Evolutionary conservation across 257 asterid species (phyloP), one percentile per base, ranked within the genome.

Genomic region (Lycium barbarum): DNA sequence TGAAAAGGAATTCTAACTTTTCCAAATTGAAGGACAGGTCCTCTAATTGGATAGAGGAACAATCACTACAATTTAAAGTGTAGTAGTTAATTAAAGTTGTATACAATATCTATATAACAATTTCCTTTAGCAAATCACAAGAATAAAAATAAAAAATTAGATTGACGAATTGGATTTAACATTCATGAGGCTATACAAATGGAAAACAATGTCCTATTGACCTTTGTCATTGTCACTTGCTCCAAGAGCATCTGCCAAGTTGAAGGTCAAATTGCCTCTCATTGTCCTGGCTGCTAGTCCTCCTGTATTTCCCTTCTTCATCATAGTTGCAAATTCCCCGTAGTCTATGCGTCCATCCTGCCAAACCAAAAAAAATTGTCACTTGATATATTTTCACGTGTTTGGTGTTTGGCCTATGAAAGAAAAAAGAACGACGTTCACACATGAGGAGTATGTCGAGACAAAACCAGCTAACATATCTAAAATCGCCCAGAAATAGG

Each of bases 291-390:
- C 86, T 7, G 90, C 93, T 38, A 86, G 78, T 49, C 91, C 94
- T 79, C 91, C 94, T 79, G 89, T 88, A 85, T 89, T 91, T 1
- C 98, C 98, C 84, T 93, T 95, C 89, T 96, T 93, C 99, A 96
- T 96, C 99, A 96, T 96, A n/a, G 99, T 92, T 6, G 98, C 97
- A 8, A 96, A 96, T 85, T 95, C 99, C 9, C 98, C 99, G 26
- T 96, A 96, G 66, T 96, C 99, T 45, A 96, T 95, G 22, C 98
- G 94, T 14, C 99, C 98, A 51, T 96, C 99, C 98, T 96, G 87
- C 79, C 43, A 35, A 11, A 62, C 17, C 1, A 53, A 14, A 55
- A 20, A 58, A 4, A 49, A 13, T 38, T 13, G 33, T 35, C 38
- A 45, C 58, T 11, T 2, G n/a, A 67, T 35, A 35, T 15, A 68